phyloP scores from a whole-genome alignment of 257 asterid species.

The Penstemon barbatus region DNA sequence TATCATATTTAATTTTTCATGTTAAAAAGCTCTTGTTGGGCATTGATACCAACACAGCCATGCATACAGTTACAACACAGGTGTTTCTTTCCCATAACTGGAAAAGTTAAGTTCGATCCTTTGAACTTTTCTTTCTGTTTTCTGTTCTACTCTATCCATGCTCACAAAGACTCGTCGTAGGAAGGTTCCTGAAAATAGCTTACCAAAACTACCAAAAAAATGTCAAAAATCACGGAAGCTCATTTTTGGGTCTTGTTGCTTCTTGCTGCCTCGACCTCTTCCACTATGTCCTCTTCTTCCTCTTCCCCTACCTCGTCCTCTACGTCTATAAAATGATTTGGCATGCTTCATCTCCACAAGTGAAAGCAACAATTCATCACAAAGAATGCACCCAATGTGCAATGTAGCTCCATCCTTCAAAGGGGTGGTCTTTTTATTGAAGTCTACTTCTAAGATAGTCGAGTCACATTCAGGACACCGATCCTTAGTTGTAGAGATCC shows the following conservation, averaged over 20 bases:
- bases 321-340: constrained; percentile 51
- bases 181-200: too few species aligned
- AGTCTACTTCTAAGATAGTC: constrained; percentile 80
- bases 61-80: too few species aligned
- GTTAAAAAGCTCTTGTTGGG: too few species aligned
- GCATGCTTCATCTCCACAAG: constrained; percentile 88
- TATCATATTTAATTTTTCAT: too few species aligned
- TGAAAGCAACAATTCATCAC: constrained; percentile 82
- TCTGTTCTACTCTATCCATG: too few species aligned
- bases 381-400: constrained; percentile 77
- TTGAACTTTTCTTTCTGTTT: too few species aligned
- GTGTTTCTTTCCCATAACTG: too few species aligned
- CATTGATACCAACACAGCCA: too few species aligned
- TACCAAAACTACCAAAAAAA: neutral
- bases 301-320: constrained; percentile 74
- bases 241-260: constrained; percentile 81
- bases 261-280: constrained; percentile 53
- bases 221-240: constrained; percentile 80
- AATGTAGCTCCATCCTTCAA: constrained; percentile 72
- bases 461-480: constrained; percentile 83
- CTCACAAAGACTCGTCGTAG: too few species aligned
- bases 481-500: constrained; percentile 67
- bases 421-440: constrained; percentile 87
- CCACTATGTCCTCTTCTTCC: constrained; percentile 50
- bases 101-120: too few species aligned